Evolutionary conservation across 2,329 filamentous ascomycete genomes (phyloP).

Genomic region (Fusarium scirpi): DNA sequence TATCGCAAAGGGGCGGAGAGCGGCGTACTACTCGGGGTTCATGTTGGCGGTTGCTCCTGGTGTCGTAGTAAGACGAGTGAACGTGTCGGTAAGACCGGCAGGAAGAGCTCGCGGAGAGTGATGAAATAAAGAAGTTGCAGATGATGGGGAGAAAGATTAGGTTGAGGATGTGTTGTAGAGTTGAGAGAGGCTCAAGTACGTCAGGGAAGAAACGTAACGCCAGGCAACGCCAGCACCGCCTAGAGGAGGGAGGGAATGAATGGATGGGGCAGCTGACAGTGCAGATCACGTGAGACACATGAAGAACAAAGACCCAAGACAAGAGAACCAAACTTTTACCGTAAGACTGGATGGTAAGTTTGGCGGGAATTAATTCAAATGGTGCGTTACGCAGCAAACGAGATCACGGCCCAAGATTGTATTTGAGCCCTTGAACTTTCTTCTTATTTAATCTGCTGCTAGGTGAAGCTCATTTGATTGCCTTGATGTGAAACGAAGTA

Average conservation of each 20-base stretch:
- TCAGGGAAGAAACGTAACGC: constrained; percentile 53
- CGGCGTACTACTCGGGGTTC: constrained; percentile 92
- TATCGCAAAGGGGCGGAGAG: constrained; percentile 48
- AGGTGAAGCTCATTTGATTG: background rate
- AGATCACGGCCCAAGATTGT: background rate
- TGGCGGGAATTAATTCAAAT: background rate
- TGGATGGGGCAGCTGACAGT: constrained; percentile 45
- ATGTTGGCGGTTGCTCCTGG: constrained; percentile 66
- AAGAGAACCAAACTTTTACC: background rate
- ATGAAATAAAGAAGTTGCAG: constrained; percentile 41
- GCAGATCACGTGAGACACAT: constrained; percentile 44
- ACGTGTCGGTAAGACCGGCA: constrained; percentile 2
- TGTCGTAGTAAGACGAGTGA: constrained; percentile 22
- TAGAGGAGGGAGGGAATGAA: constrained; percentile 27
- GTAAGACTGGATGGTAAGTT: background rate
- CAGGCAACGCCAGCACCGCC: constrained; percentile 47
- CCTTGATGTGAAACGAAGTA: constrained; percentile 8
- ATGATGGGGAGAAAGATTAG: constrained; percentile 46
- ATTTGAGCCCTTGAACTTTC: background rate
- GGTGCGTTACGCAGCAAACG: background rate
- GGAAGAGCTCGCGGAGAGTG: constrained; percentile 23
- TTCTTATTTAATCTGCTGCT: background rate
- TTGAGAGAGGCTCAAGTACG: constrained; percentile 47
- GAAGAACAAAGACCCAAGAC: constrained; percentile 23
- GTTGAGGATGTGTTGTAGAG: constrained; percentile 47